Percentiles rank a stretch among this genome's conserved stretches.
phyloP scores from a whole-genome alignment of 192 early-diverging fungal species.

The Chytriomyces sp. region DNA sequence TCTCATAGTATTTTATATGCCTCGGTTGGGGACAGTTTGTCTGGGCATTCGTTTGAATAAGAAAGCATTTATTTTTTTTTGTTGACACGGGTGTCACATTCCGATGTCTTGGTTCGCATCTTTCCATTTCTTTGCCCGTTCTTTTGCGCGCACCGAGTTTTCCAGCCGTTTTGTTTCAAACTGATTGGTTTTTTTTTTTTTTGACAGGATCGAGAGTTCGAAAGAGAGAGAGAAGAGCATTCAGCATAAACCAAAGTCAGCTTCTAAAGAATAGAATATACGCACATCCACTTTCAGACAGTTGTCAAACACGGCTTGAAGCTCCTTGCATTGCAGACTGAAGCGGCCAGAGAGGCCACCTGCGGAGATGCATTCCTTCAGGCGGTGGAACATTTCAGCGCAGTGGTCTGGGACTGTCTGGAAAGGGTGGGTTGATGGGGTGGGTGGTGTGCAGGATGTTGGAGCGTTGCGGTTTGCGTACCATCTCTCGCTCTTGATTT shows the following conservation, averaged over 20 bases:
- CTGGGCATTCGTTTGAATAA: too few species aligned
- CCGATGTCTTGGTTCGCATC: conserved; percentile 4
- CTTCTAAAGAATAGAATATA: neutral
- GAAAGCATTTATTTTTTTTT: too few species aligned
- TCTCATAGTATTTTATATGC: too few species aligned
- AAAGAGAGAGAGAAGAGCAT: neutral
- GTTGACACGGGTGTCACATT: neutral
- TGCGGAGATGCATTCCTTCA: neutral
- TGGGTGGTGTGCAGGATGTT: neutral
- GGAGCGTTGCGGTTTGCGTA: neutral
- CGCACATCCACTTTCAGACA: neutral
- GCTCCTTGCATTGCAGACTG: neutral
- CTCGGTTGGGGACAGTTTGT: too few species aligned
- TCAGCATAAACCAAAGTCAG: neutral
- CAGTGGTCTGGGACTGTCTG: neutral
- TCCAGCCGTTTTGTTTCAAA: neutral
- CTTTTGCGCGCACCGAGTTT: neutral
- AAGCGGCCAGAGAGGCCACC: neutral
- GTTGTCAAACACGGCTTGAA: neutral
- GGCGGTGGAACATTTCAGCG: neutral
- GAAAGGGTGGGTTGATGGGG: neutral
- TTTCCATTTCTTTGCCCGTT: conserved; percentile 17
- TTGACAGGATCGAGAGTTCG: too few species aligned
- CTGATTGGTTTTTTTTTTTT: neutral
- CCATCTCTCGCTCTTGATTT: neutral